Evolutionary conservation across 169 alveolate genomes (phyloP), one percentile per base, ranked within the genome.

Genomic region (Plasmodium billcollinsi): DNA sequence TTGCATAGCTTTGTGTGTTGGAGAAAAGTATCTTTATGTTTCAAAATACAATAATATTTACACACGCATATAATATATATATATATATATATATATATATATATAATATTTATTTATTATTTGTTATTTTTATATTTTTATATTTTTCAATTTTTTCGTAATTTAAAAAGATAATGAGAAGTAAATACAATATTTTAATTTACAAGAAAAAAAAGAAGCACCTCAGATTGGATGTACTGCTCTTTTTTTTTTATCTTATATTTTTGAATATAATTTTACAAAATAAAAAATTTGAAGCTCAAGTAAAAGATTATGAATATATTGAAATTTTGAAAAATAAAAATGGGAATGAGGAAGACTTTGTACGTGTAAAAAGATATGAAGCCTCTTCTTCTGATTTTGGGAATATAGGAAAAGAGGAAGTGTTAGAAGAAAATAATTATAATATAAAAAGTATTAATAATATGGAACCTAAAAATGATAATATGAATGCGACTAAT

Each of bases 241-340:
- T 83, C 61, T 83, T 83, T 50, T 69, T 83, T 29, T 70, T 83
- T 63, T 83, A 83, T 63, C 62, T 65, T 18, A 20, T 56, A 69
- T 83, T 69, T 58, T 26, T 83, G 8, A 58, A 67, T 63, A 29
- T 83, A 15, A 67, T 83, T 39, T 70, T 83, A 29, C 43, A 83
- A 58, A 83, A 83, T 56, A 62, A 83, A 50, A 83, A 83, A 58
- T 83, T 83, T 47, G 70, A 83, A 67, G 91, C 91, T 1, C 56
- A 54, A 52, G 74, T 45, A n/a, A n/a, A 61, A 18, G 91, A 83
- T 83, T 83, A 83, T 70, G 86, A 67, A 72, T 83, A 83, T 49
- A 20, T 83, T 14, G 85, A 59, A 29, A 67, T 33, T 8, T 18
- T 70, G 54, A 49, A 83, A 63, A 69, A 4, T 18, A 71, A 33